Conservation (phyloP, 1,284 basidiomycete species). For the Cutaneotrichosporon arboriforme region DNA sequence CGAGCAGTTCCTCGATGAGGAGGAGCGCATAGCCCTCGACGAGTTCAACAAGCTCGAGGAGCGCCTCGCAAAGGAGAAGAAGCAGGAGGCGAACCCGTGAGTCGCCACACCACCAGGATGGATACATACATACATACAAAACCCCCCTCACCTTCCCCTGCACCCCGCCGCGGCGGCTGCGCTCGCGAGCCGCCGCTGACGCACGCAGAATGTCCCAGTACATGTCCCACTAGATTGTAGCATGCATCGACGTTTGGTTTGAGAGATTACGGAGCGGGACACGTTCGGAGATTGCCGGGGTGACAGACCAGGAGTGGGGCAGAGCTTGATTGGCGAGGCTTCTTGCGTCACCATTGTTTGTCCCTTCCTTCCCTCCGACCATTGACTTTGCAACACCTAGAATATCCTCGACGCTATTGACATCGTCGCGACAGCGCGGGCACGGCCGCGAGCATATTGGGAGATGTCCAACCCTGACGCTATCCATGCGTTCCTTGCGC, state of each 20-base stretch:
- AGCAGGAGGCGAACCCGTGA: constrained; percentile 21
- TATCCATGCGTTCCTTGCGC: neutral
- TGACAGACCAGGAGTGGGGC: no score
- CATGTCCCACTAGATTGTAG: constrained; percentile 4
- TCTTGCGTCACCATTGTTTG: no score
- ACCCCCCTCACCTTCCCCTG: neutral
- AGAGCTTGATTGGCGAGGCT: no score
- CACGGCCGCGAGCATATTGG: no score
- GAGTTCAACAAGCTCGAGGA: constrained; percentile 91
- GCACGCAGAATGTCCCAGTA: constrained; percentile 1
- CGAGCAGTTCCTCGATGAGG: constrained; percentile 87
- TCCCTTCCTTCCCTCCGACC: no score
- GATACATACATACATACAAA: neutral
- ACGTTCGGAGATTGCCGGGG: no score
- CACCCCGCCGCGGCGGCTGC: constrained; percentile 1
- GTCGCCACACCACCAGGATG: neutral
- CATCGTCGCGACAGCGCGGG: no score
- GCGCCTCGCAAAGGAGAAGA: constrained; percentile 56
- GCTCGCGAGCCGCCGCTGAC: constrained; percentile 1
- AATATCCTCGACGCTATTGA: no score
- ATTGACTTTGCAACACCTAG: no score
- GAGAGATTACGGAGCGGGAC: no score
- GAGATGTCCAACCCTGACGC: neutral
- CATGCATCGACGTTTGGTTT: neutral
- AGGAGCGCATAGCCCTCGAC: constrained; percentile 78